Conservation (phyloP, 176 grass and related monocot genomes). For the Carex pumila region DNA sequence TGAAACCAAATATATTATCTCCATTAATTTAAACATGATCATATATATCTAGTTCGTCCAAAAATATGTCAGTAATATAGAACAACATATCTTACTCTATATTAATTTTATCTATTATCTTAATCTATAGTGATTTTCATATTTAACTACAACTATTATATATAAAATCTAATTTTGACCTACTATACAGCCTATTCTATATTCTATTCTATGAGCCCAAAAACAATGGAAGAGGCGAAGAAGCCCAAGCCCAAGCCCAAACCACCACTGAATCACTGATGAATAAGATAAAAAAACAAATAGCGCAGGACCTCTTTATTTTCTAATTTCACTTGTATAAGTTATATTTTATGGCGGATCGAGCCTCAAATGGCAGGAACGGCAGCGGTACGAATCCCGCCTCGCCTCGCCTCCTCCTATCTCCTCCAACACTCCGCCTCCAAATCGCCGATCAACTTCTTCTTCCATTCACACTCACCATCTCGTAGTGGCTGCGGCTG, state of each 20-base stretch:
- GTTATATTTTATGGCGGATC: slow-evolving; percentile 38
- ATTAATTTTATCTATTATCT: too few relatives aligned
- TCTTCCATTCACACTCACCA: slow-evolving; percentile 3
- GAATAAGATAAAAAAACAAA: neutral
- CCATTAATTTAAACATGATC: too few relatives aligned
- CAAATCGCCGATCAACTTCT: neutral
- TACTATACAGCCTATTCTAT: too few relatives aligned
- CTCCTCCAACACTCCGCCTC: neutral
- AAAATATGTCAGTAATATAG: too few relatives aligned
- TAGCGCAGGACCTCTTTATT: neutral
- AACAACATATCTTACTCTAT: too few relatives aligned
- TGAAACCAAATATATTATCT: too few relatives aligned
- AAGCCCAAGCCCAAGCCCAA: neutral
- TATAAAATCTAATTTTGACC: too few relatives aligned
- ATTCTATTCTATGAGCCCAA: too few relatives aligned
- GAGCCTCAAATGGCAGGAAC: slow-evolving; percentile 8
- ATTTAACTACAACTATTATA: too few relatives aligned
- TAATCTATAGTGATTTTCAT: too few relatives aligned
- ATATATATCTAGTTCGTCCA: too few relatives aligned
- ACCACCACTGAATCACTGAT: neutral
- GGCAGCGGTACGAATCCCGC: slow-evolving; percentile 9
- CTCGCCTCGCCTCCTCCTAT: neutral
- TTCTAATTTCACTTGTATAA: slow-evolving; percentile 41
- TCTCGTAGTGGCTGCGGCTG: slow-evolving; percentile 1
- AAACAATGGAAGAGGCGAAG: neutral